These are phyloP conservation scores for Picea sitchensis DNA, from an alignment of 75 land plant genomes.

Conservation along the genomic window DNA sequence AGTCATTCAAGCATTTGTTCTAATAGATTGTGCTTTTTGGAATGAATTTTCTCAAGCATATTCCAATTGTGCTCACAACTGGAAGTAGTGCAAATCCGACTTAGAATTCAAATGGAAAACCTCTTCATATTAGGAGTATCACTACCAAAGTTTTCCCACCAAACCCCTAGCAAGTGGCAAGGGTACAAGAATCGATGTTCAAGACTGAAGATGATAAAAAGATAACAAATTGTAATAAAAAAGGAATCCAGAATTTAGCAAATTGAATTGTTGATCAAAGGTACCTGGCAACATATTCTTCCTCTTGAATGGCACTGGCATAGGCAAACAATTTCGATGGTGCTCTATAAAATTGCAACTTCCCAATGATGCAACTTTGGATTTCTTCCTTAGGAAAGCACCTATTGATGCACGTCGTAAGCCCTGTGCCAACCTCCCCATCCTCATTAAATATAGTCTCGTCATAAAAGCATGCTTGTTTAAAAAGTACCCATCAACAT, in stretches of 20 bases:
- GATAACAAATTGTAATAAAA: not conserved
- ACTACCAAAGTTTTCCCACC: slow-evolving; percentile 65
- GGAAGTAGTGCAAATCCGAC: slow-evolving; percentile 43
- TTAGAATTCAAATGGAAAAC: slow-evolving; percentile 50
- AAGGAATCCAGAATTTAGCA: no score
- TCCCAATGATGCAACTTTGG: not conserved
- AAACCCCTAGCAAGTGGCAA: slow-evolving; percentile 30
- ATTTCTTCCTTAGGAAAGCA: slow-evolving; percentile 1
- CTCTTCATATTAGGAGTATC: slow-evolving; percentile 51
- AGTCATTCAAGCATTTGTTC: slow-evolving; percentile 14
- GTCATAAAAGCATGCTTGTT: slow-evolving; percentile 33
- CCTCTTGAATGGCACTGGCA: slow-evolving; percentile 6
- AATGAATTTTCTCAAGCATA: slow-evolving; percentile 20
- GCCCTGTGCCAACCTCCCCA: slow-evolving; percentile 34
- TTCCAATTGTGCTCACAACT: slow-evolving; percentile 17
- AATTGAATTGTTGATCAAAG: no score
- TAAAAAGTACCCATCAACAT: slow-evolving; percentile 39
- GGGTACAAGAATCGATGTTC: not conserved
- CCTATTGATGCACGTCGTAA: slow-evolving; percentile 9
- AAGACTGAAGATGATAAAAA: not conserved
- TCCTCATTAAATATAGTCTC: slow-evolving; percentile 24
- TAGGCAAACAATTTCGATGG: not conserved
- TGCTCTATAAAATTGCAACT: no score
- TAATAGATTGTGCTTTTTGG: not conserved
- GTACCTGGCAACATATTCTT: slow-evolving; percentile 25